Evolutionary conservation across 225 moss, liverwort and hornwort genomes (phyloP), one percentile per base, ranked within the genome.

Genomic region (Bryum argenteum): DNA sequence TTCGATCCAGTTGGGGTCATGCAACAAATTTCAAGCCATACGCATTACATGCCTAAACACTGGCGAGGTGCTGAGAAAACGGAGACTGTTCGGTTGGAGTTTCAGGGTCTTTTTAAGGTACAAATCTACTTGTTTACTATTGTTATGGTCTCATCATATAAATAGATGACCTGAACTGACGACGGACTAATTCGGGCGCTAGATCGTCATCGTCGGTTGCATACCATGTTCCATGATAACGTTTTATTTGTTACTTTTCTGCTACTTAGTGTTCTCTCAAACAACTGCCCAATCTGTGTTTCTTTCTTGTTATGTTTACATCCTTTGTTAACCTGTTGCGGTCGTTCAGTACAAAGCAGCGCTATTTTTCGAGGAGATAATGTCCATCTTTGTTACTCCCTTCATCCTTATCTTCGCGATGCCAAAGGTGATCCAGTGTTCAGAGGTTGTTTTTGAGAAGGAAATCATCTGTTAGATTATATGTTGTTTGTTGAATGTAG

Each of bases 41-140:
- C 92, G 8, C 98, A 98, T 75, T 94, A 91, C 69, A 98, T 92
- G 92, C 98, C 98, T 47, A 98, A 92, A 78, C 98, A 94, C 58
- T 94, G 98, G 94, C 87, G 92, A 19, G 89, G 91, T 75, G 87
- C 80, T 60, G 98, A 98, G 71, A 94, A 98, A 67, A 90, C 94
- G 16, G 94, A 92, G 43, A 77, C 75, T 65, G 92, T 98, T 28
- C 88, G 94, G 58, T 74, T 85, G 76, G 98, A 98, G 76, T 98
- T 98, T 74, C 89, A 91, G 81, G 89, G 83, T 21, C 80, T 89
- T 9, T 98, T 98, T 53, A 89, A 98, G 94, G 98, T 94, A 79
- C 42, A 55, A 71, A 21, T 0, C 41, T 15, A 47, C 9, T 20
- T n/a, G 63, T 71, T 54, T 43, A 23, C 28, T 58, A 48, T 40